Conservation (phyloP, 306 rosid species). For the Quercus aquifolioides region DNA sequence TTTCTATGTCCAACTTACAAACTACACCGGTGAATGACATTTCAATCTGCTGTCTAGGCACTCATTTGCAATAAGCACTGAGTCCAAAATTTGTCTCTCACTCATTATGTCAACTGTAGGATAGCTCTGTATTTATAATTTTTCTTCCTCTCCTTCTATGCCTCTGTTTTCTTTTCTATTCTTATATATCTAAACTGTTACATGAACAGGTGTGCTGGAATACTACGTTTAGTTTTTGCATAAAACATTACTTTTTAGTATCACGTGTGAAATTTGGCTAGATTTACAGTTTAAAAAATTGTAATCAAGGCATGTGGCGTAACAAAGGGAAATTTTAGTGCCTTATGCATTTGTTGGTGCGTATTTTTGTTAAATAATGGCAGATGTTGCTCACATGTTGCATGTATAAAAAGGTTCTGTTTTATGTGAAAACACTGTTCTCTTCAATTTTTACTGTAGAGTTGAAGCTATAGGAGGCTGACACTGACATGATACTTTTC, state of each 20-base stretch:
- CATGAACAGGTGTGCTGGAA: not conserved
- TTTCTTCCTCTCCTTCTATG: too few species aligned
- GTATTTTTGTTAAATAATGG: not conserved
- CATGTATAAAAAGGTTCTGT: not conserved
- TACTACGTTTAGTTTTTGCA: not conserved
- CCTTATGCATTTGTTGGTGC: not conserved
- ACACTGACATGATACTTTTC: conserved; percentile 25
- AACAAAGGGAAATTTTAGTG: not conserved
- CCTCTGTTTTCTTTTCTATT: too few species aligned
- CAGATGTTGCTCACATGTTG: not conserved
- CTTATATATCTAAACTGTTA: too few species aligned
- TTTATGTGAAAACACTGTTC: not conserved
- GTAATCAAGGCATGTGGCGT: not conserved
- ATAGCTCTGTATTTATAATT: too few species aligned
- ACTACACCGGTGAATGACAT: too few species aligned
- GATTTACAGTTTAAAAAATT: not conserved
- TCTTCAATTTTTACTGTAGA: not conserved
- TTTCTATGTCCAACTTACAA: too few species aligned
- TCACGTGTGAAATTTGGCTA: not conserved
- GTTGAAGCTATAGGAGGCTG: not conserved
- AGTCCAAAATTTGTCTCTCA: too few species aligned
- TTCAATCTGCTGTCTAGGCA: too few species aligned
- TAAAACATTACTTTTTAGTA: not conserved
- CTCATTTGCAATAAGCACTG: too few species aligned
- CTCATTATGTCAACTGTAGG: too few species aligned